phyloP scores from a whole-genome alignment of 345 rosid genomes.

The Laguncularia racemosa region DNA sequence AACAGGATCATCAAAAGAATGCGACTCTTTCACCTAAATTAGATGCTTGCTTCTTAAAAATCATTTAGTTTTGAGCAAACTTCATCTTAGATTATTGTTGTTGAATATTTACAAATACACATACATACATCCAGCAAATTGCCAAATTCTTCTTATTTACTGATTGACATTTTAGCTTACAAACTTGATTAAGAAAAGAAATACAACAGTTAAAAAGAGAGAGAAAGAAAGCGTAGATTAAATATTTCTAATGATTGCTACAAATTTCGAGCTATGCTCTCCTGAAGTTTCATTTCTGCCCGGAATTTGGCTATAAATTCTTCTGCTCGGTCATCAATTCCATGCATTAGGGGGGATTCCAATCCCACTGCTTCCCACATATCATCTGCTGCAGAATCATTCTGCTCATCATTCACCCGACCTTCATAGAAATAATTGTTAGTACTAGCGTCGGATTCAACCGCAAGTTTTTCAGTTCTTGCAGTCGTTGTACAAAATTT shows the following conservation, averaged over 20 bases:
- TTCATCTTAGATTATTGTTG: too few species aligned
- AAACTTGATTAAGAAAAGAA: not conserved
- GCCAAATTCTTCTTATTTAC: too few species aligned
- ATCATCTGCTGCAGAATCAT: constrained; percentile 19
- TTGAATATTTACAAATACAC: too few species aligned
- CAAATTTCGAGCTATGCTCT: constrained; percentile 32
- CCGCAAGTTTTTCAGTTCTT: not conserved
- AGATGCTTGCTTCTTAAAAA: too few species aligned
- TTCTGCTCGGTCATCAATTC: constrained; percentile 74
- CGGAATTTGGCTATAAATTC: constrained; percentile 53
- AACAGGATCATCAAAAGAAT: too few species aligned
- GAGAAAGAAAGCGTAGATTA: not conserved
- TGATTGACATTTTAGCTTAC: too few species aligned
- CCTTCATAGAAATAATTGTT: not conserved
- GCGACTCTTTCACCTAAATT: too few species aligned
- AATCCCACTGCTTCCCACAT: constrained; percentile 40
- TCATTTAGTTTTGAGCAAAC: too few species aligned
- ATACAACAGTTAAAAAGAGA: not conserved
- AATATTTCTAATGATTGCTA: constrained; percentile 5
- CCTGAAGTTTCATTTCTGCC: constrained; percentile 45
- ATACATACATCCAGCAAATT: too few species aligned
- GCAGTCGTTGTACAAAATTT: not conserved
- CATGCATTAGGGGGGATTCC: constrained; percentile 41
- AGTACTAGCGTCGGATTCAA: not conserved
- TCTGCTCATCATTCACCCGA: constrained; percentile 2